These are phyloP conservation scores for Chloromonas sp. DNA, from an alignment of 163 green algal species.

Conservation along the genomic window DNA sequence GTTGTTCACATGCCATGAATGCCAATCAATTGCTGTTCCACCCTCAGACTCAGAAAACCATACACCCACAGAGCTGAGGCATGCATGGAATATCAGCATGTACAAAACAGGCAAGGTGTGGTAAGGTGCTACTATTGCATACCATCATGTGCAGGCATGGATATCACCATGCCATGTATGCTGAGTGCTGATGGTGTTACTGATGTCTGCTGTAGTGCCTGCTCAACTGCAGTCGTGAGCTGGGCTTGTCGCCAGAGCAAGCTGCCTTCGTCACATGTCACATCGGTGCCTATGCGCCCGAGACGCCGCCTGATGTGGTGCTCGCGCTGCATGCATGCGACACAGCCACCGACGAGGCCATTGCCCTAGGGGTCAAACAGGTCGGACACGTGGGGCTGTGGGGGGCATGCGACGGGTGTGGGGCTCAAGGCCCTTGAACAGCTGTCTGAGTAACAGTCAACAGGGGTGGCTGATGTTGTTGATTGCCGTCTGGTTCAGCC, in stretches of 20 bases:
- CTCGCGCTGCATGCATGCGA: conserved; percentile 62
- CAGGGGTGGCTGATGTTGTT: not conserved
- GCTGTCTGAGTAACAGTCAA: not conserved
- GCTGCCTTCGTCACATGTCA: conserved; percentile 14
- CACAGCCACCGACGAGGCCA: conserved; percentile 54
- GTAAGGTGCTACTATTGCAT: too few species aligned
- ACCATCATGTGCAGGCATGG: too few species aligned
- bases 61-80: too few species aligned
- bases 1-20: too few species aligned
- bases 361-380: conserved; percentile 49
- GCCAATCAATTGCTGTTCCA: too few species aligned
- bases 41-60: too few species aligned
- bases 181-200: too few species aligned
- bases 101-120: too few species aligned
- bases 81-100: too few species aligned
- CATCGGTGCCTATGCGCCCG: conserved; percentile 16
- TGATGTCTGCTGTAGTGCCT: too few species aligned
- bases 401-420: not conserved
- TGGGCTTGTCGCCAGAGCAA: conserved; percentile 14
- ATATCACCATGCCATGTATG: too few species aligned
- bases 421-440: not conserved
- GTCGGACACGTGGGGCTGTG: conserved; percentile 7
- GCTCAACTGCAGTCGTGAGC: conserved; percentile 10
- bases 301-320: conserved; percentile 40
- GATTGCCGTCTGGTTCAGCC: not conserved